Percentiles rank a stretch among this genome's conserved stretches.
Conservation (phyloP, 1,139 yeast genomes). For the Kodamaea sp. region DNA sequence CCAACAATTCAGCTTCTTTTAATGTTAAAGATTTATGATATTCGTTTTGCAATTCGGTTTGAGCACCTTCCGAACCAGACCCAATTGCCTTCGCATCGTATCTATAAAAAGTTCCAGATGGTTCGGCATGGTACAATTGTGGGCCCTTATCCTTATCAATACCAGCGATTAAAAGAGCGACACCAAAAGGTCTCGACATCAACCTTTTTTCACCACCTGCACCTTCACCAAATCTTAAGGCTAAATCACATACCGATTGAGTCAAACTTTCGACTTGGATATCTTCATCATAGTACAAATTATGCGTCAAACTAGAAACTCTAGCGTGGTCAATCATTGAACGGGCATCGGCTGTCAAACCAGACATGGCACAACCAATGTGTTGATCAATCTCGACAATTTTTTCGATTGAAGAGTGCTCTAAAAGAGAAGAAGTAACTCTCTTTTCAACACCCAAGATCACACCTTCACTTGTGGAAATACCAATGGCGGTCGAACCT, state of each 20-base stretch:
- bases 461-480: slow-evolving; percentile 95
- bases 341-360: slow-evolving; percentile 97
- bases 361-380: slow-evolving; percentile 98
- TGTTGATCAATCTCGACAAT: slow-evolving; percentile 92
- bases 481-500: slow-evolving; percentile 97
- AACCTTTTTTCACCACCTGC: slow-evolving; percentile 95
- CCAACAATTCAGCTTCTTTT: slow-evolving; percentile 87
- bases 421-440: slow-evolving; percentile 88
- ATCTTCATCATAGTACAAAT: slow-evolving; percentile 86
- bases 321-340: slow-evolving; percentile 99
- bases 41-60: slow-evolving; percentile 94
- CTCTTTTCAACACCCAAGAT: slow-evolving; percentile 95
- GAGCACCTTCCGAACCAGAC: slow-evolving; percentile 98
- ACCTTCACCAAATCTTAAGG: slow-evolving; percentile 96
- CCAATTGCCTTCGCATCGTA: slow-evolving; percentile 99
- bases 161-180: slow-evolving; percentile 94
- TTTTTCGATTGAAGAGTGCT: slow-evolving; percentile 91
- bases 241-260: slow-evolving; percentile 95
- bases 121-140: slow-evolving; percentile 97
- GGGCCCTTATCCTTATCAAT: slow-evolving; percentile 91
- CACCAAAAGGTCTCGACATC: slow-evolving; percentile 99
- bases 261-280: slow-evolving; percentile 92
- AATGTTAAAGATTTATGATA: slow-evolving; percentile 93
- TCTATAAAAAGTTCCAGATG: slow-evolving; percentile 95
- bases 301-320: slow-evolving; percentile 84